These are phyloP conservation scores for Geotrichum histeridarum DNA, from an alignment of 1,139 yeast genomes.

Conservation along the genomic window DNA sequence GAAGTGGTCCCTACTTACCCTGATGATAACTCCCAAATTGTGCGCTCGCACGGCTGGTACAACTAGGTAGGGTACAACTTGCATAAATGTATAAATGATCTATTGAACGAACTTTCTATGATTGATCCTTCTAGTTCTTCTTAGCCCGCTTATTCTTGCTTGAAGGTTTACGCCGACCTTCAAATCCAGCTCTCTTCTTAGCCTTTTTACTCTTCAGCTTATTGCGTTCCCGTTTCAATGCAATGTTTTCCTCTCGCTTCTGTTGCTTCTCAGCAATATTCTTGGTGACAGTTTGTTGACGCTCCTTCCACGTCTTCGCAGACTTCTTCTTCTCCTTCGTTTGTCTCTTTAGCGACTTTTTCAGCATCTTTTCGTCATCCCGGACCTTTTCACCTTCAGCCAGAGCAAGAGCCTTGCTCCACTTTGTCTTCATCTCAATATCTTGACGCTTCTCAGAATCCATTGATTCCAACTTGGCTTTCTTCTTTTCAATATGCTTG, in stretches of 20 bases:
- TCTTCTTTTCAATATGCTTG: constrained; percentile 66
- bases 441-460: constrained; percentile 60
- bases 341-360: constrained; percentile 78
- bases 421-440: constrained; percentile 65
- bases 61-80: too few species aligned
- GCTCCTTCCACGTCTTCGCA: constrained; percentile 80
- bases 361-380: constrained; percentile 83
- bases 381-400: constrained; percentile 84
- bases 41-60: background rate
- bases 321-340: constrained; percentile 76
- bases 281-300: constrained; percentile 66
- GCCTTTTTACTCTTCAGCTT: constrained; percentile 48
- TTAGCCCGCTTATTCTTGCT: background rate
- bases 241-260: constrained; percentile 78
- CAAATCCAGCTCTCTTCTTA: constrained; percentile 45
- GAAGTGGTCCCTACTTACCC: background rate
- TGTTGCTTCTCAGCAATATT: constrained; percentile 69
- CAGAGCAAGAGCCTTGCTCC: constrained; percentile 79
- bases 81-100: background rate
- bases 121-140: constrained; percentile 1
- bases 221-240: constrained; percentile 66
- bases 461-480: constrained; percentile 54
- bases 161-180: background rate
- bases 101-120: background rate
- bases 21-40: background rate